phyloP scores from a whole-genome alignment of 2,329 filamentous ascomycete species.

The Neonectria punicea region DNA sequence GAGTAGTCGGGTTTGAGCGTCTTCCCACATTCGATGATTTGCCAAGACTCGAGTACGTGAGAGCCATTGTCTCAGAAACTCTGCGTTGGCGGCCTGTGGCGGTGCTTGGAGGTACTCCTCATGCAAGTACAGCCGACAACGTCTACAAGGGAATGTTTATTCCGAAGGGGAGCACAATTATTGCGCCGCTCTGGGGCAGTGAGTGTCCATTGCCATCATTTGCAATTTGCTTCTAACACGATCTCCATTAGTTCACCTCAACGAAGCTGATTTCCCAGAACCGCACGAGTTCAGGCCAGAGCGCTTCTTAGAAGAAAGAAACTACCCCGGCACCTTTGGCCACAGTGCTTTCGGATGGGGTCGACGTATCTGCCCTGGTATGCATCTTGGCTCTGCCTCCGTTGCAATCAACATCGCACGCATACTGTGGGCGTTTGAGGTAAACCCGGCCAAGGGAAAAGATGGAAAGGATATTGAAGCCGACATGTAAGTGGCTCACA shows the following conservation, averaged over 20 bases:
- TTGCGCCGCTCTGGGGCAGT: conserved; percentile 56
- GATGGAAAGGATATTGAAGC: conserved; percentile 47
- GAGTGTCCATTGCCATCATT: conserved; percentile 34
- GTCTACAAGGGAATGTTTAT: conserved; percentile 57
- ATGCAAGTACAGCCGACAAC: conserved; percentile 57
- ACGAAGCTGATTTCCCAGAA: conserved; percentile 54
- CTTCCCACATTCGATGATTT: conserved; percentile 53
- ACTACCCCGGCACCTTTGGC: conserved; percentile 50
- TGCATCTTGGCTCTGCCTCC: conserved; percentile 63
- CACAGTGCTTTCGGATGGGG: conserved; percentile 57
- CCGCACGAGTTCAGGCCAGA: conserved; percentile 53
- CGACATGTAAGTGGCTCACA: conserved; percentile 49
- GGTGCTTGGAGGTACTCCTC: conserved; percentile 56
- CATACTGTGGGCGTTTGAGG: conserved; percentile 64
- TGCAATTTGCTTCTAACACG: not conserved
- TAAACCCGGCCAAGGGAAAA: conserved; percentile 45
- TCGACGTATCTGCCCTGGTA: conserved; percentile 52
- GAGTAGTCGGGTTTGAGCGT: conserved; percentile 49
- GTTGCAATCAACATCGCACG: conserved; percentile 58
- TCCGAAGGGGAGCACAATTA: conserved; percentile 54
- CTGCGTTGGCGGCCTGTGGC: conserved; percentile 55
- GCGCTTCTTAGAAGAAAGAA: conserved; percentile 47
- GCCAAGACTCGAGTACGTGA: conserved; percentile 46
- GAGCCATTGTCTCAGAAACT: conserved; percentile 52
- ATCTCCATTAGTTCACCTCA: conserved; percentile 48